Evolutionary conservation across 2,329 filamentous ascomycete species (phyloP).

Genomic region (Ophiostoma montium): DNA sequence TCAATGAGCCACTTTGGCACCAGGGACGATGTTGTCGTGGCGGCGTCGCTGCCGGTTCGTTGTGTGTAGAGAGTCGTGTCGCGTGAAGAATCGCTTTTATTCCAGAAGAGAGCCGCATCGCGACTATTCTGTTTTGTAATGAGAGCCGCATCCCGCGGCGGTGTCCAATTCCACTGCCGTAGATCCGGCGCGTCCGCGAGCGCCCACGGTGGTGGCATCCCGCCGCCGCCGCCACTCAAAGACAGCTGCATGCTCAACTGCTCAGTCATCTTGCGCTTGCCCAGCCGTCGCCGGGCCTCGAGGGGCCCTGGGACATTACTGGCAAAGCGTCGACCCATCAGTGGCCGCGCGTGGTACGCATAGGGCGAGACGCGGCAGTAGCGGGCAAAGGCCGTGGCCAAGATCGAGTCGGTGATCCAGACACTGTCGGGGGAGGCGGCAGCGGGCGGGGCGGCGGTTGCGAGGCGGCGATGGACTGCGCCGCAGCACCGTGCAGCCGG

Average conservation of each 20-base stretch:
- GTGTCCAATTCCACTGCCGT: slow-evolving; percentile 36
- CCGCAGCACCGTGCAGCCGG: slow-evolving; percentile 8
- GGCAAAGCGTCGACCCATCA: slow-evolving; percentile 16
- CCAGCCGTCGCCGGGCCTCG: slow-evolving; percentile 37
- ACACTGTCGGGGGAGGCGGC: slow-evolving; percentile 25
- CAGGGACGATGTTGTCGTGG: neutral
- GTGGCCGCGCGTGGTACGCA: too few relatives aligned
- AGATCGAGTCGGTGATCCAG: slow-evolving; percentile 46
- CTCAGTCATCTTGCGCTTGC: slow-evolving; percentile 40
- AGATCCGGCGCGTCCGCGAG: slow-evolving; percentile 30
- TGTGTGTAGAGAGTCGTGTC: slow-evolving; percentile 5
- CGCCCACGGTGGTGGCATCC: slow-evolving; percentile 28
- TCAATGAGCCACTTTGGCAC: slow-evolving; percentile 11
- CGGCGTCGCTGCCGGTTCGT: slow-evolving; percentile 6
- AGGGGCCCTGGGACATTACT: slow-evolving; percentile 37
- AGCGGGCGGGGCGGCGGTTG: neutral
- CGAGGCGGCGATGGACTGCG: neutral
- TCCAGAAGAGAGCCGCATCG: too few relatives aligned
- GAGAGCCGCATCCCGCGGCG: slow-evolving; percentile 23
- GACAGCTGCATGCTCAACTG: slow-evolving; percentile 27
- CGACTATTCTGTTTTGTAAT: slow-evolving; percentile 7
- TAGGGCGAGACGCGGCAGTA: slow-evolving; percentile 21
- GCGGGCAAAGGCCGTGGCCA: slow-evolving; percentile 35
- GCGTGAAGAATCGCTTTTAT: too few relatives aligned
- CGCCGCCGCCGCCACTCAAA: neutral